Conservation (phyloP, 306 rosid species). For the Begonia fuchsioides region DNA sequence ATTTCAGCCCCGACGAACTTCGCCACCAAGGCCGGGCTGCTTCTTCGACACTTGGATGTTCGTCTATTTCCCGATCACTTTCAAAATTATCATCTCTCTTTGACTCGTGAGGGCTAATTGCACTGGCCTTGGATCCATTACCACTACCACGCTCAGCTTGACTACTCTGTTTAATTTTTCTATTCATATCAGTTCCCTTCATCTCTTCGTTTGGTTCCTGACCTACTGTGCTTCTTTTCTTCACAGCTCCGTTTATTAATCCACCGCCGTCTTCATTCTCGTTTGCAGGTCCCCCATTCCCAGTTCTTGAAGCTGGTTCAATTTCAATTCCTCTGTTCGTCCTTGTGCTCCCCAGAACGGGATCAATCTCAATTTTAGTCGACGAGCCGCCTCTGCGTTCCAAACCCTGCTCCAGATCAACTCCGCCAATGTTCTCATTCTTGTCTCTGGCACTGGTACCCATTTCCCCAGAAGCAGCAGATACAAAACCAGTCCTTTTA, state of each 20-base stretch:
- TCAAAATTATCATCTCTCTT: constrained; percentile 25
- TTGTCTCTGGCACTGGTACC: constrained; percentile 39
- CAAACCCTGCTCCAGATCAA: constrained; percentile 36
- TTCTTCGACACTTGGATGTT: constrained; percentile 27
- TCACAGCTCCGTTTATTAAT: constrained; percentile 18
- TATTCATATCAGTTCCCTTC: constrained; percentile 24
- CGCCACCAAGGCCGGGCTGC: constrained; percentile 29
- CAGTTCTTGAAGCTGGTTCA: constrained; percentile 23
- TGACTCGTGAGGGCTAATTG: constrained; percentile 23
- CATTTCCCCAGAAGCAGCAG: constrained; percentile 58
- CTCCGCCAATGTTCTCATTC: constrained; percentile 23
- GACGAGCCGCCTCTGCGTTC: constrained; percentile 40
- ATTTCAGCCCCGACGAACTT: constrained; percentile 36
- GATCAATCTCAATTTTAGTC: constrained; percentile 79
- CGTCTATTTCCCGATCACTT: constrained; percentile 28
- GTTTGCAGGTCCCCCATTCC: constrained; percentile 20
- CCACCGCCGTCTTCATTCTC: constrained; percentile 25
- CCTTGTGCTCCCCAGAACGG: constrained; percentile 51
- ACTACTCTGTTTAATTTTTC: neutral
- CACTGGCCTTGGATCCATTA: constrained; percentile 10
- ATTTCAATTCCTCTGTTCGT: constrained; percentile 42
- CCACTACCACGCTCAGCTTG: constrained; percentile 6
- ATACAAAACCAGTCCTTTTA: constrained; percentile 77
- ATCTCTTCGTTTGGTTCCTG: constrained; percentile 23
- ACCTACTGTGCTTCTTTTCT: constrained; percentile 23